phyloP scores from a whole-genome alignment of 1,284 basidiomycete species.

The Pholiota adiposa region DNA sequence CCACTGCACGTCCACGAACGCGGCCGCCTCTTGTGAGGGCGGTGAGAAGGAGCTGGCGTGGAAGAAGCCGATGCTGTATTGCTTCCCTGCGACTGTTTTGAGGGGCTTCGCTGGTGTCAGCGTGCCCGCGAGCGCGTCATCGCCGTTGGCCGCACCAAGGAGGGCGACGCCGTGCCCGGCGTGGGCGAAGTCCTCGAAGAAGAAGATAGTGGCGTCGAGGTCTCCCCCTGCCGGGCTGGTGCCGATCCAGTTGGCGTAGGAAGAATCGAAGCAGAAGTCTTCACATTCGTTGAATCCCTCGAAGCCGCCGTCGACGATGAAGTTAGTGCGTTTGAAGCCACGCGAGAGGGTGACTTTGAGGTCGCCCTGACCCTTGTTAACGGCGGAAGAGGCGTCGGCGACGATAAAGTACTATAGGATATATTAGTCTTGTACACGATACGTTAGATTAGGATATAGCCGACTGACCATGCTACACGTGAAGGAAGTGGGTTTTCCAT shows the following conservation, averaged over 20 bases:
- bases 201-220: slow-evolving; percentile 38
- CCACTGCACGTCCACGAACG: slow-evolving; percentile 8
- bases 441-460: neutral
- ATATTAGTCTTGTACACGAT: too few relatives aligned
- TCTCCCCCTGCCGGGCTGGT: slow-evolving; percentile 29
- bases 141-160: slow-evolving; percentile 34
- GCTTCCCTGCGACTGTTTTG: neutral
- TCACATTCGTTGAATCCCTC: slow-evolving; percentile 30
- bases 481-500: slow-evolving; percentile 43
- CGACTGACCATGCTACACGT: slow-evolving; percentile 44
- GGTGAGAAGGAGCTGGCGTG: neutral
- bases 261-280: slow-evolving; percentile 34
- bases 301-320: slow-evolving; percentile 37
- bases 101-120: neutral
- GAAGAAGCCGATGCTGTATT: slow-evolving; percentile 5
- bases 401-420: slow-evolving; percentile 39
- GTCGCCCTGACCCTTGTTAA: slow-evolving; percentile 42
- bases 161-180: slow-evolving; percentile 31
- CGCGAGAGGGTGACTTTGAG: slow-evolving; percentile 42
- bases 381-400: slow-evolving; percentile 41
- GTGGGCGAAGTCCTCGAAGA: slow-evolving; percentile 34
- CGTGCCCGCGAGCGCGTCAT: slow-evolving; percentile 33
- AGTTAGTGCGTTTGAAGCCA: slow-evolving; percentile 39
- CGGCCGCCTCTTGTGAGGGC: neutral
- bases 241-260: slow-evolving; percentile 32